These are phyloP conservation scores for Colletotrichum limetticola DNA, from an alignment of 2,329 filamentous ascomycete species.

Conservation along the genomic window DNA sequence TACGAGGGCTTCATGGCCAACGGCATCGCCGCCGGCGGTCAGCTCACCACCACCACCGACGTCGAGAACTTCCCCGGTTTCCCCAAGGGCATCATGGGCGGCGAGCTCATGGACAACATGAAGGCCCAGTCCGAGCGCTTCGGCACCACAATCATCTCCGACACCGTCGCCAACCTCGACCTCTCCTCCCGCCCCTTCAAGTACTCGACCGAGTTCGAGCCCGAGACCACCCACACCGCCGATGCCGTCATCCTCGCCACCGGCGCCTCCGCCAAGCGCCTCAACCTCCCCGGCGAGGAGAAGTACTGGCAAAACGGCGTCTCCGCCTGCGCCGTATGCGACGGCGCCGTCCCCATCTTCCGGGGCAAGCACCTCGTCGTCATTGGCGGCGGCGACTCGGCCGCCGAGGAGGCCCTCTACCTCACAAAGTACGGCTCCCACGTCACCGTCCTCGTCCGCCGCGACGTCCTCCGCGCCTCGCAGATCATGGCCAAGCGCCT, in stretches of 20 bases:
- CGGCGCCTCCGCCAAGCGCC: constrained; percentile 87
- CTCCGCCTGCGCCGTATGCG: constrained; percentile 95
- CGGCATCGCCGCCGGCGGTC: constrained; percentile 93
- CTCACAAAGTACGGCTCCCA: constrained; percentile 97
- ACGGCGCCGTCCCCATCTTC: constrained; percentile 97
- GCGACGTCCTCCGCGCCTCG: constrained; percentile 86
- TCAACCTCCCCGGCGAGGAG: constrained; percentile 88
- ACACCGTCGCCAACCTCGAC: constrained; percentile 92
- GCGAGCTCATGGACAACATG: constrained; percentile 96
- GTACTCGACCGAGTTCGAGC: constrained; percentile 90
- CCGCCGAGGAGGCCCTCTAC: constrained; percentile 97
- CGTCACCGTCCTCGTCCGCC: constrained; percentile 92
- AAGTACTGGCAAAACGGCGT: constrained; percentile 98
- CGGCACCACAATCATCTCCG: constrained; percentile 91
- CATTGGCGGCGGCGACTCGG: constrained; percentile 95
- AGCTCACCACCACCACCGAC: constrained; percentile 98
- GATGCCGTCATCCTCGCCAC: constrained; percentile 95
- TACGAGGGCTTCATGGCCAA: constrained; percentile 99
- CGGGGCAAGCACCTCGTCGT: constrained; percentile 95
- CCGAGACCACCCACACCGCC: constrained; percentile 85
- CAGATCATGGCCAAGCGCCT: constrained; percentile 93
- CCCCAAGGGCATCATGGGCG: constrained; percentile 86
- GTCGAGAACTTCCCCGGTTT: constrained; percentile 99
- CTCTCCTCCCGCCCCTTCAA: constrained; percentile 87
- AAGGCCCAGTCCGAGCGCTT: constrained; percentile 89